A percentile compares a stretch with the other conserved stretches of the same genome.
Evolutionary conservation across 1,139 yeast genomes (phyloP).

Genomic region (Scheffersomyces segobiensis): DNA sequence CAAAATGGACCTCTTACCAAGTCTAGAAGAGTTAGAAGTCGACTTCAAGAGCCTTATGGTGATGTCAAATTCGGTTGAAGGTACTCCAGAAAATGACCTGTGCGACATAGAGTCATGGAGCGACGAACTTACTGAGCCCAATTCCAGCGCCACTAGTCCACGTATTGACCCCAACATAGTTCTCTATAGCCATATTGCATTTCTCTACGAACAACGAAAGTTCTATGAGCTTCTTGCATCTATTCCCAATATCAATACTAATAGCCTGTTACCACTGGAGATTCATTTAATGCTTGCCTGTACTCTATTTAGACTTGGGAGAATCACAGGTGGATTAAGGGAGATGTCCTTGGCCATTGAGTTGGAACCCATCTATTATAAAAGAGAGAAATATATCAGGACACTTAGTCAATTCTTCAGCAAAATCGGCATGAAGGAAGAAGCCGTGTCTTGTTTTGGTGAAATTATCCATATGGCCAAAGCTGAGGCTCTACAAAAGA

Average conservation of each 20-base stretch:
- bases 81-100: not conserved
- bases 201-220: conserved; percentile 11
- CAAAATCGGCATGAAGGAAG: conserved; percentile 13
- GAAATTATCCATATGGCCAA: conserved; percentile 13
- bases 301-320: conserved; percentile 25
- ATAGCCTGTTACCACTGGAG: conserved; percentile 6
- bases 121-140: not conserved
- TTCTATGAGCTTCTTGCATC: conserved; percentile 15
- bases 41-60: too few species aligned
- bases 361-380: conserved; percentile 15
- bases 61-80: too few species aligned
- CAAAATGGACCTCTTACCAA: not conserved
- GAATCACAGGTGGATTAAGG: conserved; percentile 25
- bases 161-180: not conserved
- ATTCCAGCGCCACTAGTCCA: not conserved
- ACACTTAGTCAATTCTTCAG: conserved; percentile 18
- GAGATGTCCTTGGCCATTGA: conserved; percentile 30
- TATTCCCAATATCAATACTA: conserved; percentile 9
- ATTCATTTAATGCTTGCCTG: conserved; percentile 18
- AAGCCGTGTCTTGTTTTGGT: conserved; percentile 10
- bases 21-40: conserved; percentile 1
- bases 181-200: conserved; percentile 5
- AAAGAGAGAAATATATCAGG: conserved; percentile 16
- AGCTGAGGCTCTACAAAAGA: conserved; percentile 1
- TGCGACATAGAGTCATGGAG: not conserved